These are phyloP conservation scores for Blastocystis sp. DNA, from an alignment of 352 stramenopile species.

Conservation along the genomic window DNA sequence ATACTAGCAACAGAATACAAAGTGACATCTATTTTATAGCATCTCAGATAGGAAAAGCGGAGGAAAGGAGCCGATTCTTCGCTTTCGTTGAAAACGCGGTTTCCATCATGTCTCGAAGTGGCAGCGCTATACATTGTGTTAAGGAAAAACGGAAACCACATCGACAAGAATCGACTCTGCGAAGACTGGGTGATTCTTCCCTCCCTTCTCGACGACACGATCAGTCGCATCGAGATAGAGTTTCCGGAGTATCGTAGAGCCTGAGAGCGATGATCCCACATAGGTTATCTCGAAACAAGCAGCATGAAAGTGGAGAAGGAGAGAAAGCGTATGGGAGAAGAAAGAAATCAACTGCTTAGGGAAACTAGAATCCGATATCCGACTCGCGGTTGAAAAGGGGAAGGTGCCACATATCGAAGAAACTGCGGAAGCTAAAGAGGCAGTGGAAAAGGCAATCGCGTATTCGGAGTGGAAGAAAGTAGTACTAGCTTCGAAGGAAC, in stretches of 20 bases:
- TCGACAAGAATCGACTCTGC: neutral
- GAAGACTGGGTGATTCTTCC: neutral
- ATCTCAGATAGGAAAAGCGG: neutral
- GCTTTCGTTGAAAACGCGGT: neutral
- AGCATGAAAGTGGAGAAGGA: neutral
- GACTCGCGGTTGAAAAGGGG: neutral
- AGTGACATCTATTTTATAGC: neutral
- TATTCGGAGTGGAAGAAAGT: neutral
- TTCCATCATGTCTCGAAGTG: neutral
- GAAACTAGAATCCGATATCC: neutral
- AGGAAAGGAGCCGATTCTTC: neutral
- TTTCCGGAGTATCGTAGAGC: conserved; percentile 41
- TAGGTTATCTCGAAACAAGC: neutral
- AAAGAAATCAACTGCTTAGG: neutral
- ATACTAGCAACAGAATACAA: neutral
- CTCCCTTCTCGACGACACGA: conserved; percentile 1
- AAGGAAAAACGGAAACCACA: neutral
- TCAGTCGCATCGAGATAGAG: neutral
- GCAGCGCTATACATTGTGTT: neutral
- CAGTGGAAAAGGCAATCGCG: neutral
- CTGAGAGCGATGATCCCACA: neutral
- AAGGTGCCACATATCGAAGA: neutral
- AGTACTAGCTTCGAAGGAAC: neutral
- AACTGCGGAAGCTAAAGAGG: neutral
- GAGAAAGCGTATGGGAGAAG: neutral